These are phyloP conservation scores for Rhizopus sp. DNA, from an alignment of 371 early-diverging fungal species.

Conservation along the genomic window DNA sequence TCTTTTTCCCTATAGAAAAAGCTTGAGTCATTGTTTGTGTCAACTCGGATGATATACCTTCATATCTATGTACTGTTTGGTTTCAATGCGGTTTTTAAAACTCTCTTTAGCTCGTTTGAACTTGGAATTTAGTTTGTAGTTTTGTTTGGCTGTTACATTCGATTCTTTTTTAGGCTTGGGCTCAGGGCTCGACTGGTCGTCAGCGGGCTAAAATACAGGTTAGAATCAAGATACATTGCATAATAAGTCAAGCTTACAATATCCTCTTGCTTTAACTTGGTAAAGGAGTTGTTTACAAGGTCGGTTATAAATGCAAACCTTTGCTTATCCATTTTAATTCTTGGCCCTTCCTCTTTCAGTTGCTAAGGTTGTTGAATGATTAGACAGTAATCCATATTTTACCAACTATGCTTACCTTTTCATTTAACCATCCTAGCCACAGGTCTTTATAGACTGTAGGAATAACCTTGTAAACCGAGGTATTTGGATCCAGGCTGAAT, in stretches of 20 bases:
- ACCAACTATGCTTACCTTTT: constrained; percentile 33
- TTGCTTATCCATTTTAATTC: constrained; percentile 25
- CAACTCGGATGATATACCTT: constrained; percentile 16
- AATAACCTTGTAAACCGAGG: constrained; percentile 59
- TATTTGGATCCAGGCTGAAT: constrained; percentile 45
- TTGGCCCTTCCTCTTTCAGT: constrained; percentile 24
- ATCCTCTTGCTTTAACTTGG: background rate
- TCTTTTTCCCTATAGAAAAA: constrained; percentile 46
- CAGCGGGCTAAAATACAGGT: background rate
- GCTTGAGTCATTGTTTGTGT: background rate
- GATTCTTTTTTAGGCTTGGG: background rate
- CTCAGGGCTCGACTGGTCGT: background rate
- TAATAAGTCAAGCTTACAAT: constrained; percentile 10
- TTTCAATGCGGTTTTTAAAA: constrained; percentile 36
- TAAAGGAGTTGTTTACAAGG: constrained; percentile 23
- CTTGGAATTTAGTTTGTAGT: constrained; percentile 1
- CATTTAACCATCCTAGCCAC: constrained; percentile 61
- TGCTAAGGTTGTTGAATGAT: constrained; percentile 11
- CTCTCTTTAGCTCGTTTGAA: constrained; percentile 25
- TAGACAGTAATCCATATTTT: background rate
- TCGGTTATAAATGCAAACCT: constrained; percentile 32
- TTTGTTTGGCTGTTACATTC: constrained; percentile 3
- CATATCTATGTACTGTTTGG: constrained; percentile 39
- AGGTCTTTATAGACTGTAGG: constrained; percentile 67
- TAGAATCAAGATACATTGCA: background rate